A percentile compares a stretch with the other conserved stretches of the same genome.
phyloP scores from a whole-genome alignment of 331 rosid species.

The Malus hybrid region DNA sequence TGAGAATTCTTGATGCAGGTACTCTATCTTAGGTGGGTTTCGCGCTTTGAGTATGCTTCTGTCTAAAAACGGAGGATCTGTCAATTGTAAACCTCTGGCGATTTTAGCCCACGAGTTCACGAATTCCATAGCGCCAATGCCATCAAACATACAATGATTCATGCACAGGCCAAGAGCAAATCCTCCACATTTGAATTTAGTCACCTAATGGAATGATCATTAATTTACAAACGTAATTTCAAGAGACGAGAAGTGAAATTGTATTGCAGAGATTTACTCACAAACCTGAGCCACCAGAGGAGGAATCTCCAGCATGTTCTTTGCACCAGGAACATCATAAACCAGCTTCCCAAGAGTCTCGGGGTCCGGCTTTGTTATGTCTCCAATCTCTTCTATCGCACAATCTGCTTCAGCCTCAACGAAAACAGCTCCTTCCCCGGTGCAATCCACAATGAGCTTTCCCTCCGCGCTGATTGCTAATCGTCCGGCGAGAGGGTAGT shows the following conservation, averaged over 20 bases:
- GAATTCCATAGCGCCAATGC: slow-evolving; percentile 76
- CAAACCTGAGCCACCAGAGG: slow-evolving; percentile 32
- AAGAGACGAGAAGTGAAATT: not conserved
- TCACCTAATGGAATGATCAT: slow-evolving; percentile 36
- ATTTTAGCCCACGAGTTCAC: slow-evolving; percentile 74
- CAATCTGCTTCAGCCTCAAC: slow-evolving; percentile 71
- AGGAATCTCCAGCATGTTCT: slow-evolving; percentile 33
- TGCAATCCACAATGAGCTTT: slow-evolving; percentile 58
- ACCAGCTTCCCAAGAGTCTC: slow-evolving; percentile 28
- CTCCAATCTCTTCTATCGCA: slow-evolving; percentile 48
- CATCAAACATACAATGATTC: slow-evolving; percentile 85
- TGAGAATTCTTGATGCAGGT: slow-evolving; percentile 58
- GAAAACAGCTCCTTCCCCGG: slow-evolving; percentile 61
- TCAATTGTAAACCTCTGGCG: slow-evolving; percentile 47
- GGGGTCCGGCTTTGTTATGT: slow-evolving; percentile 59
- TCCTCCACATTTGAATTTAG: slow-evolving; percentile 77
- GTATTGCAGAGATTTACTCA: not conserved
- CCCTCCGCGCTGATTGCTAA: slow-evolving; percentile 59
- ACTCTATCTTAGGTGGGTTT: slow-evolving; percentile 44
- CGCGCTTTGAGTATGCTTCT: slow-evolving; percentile 49
- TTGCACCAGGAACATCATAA: slow-evolving; percentile 31
- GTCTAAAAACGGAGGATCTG: slow-evolving; percentile 48
- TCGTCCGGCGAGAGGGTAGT: slow-evolving; percentile 76
- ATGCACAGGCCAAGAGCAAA: slow-evolving; percentile 71
- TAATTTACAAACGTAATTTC: not conserved